A percentile compares a stretch with the other conserved stretches of the same genome.
Conservation (phyloP, 2,329 filamentous ascomycete species). For the Fusarium virguliforme region DNA sequence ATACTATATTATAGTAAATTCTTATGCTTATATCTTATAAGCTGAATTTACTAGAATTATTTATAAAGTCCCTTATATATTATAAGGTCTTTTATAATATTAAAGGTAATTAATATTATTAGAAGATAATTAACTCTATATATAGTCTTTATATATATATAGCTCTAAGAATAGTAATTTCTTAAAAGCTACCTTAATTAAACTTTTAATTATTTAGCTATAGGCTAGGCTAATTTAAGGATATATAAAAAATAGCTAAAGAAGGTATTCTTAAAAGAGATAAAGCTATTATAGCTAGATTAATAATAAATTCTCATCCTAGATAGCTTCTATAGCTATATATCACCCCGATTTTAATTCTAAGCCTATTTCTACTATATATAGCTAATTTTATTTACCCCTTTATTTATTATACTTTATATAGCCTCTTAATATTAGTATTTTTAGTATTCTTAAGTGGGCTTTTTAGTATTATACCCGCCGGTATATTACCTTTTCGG, state of each 20-base stretch:
- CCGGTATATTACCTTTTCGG: background rate
- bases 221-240: background rate
- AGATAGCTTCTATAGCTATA: background rate
- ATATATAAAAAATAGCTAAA: background rate
- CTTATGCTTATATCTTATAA: too few species aligned
- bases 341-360: background rate
- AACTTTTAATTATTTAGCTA: background rate
- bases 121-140: background rate
- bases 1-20: too few species aligned
- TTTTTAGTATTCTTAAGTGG: background rate
- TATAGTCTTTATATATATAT: background rate
- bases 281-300: background rate
- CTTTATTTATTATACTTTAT: background rate
- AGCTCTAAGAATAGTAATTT: background rate
- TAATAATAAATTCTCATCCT: background rate
- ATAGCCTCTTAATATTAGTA: background rate
- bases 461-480: background rate
- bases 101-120: background rate
- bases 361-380: background rate
- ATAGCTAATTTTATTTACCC: background rate
- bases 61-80: background rate
- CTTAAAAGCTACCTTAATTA: background rate
- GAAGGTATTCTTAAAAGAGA: background rate
- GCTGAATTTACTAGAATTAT: too few species aligned
- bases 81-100: background rate